phyloP scores from a whole-genome alignment of 169 alveolate genomes.

The Amoebophrya sp. region DNA sequence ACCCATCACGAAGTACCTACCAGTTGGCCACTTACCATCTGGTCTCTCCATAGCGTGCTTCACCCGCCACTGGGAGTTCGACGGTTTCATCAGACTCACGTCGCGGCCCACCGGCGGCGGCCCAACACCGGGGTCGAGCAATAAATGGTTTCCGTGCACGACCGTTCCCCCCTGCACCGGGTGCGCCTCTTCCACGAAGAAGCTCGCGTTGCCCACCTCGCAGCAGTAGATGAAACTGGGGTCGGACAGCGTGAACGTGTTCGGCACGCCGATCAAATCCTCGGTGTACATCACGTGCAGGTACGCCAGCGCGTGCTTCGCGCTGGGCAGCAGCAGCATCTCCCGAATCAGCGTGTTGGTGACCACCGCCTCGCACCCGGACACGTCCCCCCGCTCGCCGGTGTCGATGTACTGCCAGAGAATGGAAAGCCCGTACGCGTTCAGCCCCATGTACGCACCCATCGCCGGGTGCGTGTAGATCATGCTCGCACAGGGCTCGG shows the following conservation, averaged over 20 bases:
- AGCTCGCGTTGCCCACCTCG: background rate
- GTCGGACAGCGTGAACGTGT: background rate
- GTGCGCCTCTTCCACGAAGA: background rate
- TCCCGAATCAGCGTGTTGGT: background rate
- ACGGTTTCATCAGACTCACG: background rate
- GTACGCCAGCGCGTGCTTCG: background rate
- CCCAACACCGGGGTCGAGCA: background rate
- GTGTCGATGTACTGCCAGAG: background rate
- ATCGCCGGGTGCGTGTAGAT: background rate
- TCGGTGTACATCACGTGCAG: background rate
- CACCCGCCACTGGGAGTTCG: background rate
- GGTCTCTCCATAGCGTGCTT: background rate
- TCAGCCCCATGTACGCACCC: background rate
- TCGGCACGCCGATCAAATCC: background rate
- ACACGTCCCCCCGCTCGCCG: background rate
- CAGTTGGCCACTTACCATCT: too few species aligned
- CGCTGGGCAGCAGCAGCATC: background rate
- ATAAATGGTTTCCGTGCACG: background rate
- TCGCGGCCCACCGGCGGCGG: background rate
- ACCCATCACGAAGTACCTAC: too few species aligned
- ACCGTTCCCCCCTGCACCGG: background rate
- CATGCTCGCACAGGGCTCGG: background rate
- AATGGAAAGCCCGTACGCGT: background rate
- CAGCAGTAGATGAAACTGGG: background rate
- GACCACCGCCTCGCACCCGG: background rate